phyloP scores from a whole-genome alignment of 2,329 filamentous ascomycete species.

The Aspergillus calidoustus region DNA sequence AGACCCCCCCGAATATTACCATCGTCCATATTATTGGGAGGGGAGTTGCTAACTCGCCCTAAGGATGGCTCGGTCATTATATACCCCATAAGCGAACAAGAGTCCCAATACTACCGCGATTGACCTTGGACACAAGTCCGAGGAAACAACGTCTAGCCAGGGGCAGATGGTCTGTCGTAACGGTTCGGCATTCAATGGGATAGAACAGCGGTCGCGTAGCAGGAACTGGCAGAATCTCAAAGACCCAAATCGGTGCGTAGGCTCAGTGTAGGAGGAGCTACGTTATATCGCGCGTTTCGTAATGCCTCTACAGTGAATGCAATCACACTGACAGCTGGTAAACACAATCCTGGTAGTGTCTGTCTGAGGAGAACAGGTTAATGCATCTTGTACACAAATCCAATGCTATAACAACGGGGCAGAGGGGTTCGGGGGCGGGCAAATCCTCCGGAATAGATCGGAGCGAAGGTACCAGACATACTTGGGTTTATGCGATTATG shows the following conservation, averaged over 20 bases:
- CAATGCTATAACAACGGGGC: not conserved
- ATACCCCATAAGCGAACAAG: slow-evolving; percentile 3
- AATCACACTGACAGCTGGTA: not conserved
- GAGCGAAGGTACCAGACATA: slow-evolving; percentile 10
- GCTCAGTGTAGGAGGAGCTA: not conserved
- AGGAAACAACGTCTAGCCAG: too few species aligned
- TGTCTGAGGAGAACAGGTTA: not conserved
- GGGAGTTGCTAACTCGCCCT: slow-evolving; percentile 9
- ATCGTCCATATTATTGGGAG: slow-evolving; percentile 21
- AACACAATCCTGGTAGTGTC: not conserved
- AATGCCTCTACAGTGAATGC: too few species aligned
- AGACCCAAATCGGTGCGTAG: not conserved
- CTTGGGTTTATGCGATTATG: slow-evolving; percentile 1
- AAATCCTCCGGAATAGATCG: not conserved
- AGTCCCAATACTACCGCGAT: not conserved
- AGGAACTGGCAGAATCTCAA: not conserved
- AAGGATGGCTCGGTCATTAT: slow-evolving; percentile 11
- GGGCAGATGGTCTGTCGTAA: too few species aligned
- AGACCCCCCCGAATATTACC: slow-evolving; percentile 49
- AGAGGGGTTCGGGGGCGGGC: not conserved
- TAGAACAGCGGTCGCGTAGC: not conserved
- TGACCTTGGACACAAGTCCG: too few species aligned
- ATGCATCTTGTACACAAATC: not conserved
- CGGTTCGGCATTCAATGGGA: not conserved
- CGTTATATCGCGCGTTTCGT: not conserved